These are phyloP conservation scores for Magnolia kwangsiensis DNA, from an alignment of 164 flowering plant genomes.

Conservation along the genomic window DNA sequence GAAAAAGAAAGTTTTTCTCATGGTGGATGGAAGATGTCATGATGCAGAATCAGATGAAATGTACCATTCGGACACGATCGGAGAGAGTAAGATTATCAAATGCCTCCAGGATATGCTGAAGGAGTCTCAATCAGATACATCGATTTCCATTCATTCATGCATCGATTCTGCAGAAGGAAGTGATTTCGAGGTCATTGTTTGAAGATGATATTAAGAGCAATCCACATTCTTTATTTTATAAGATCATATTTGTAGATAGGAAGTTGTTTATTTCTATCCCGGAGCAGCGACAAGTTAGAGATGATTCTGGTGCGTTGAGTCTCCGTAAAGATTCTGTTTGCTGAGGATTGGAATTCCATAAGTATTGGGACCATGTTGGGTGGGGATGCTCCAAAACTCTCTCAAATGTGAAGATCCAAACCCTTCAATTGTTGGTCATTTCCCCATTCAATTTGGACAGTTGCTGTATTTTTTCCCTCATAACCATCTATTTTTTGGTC, in stretches of 20 bases:
- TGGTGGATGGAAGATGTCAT: conserved; percentile 13
- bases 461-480: neutral
- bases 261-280: too few relatives aligned
- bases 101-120: conserved; percentile 46
- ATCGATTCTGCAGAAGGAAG: conserved; percentile 23
- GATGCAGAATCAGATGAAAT: conserved; percentile 11
- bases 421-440: neutral
- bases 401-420: neutral
- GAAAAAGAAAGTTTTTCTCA: conserved; percentile 1
- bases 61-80: neutral
- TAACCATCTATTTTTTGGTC: too few relatives aligned
- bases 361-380: neutral
- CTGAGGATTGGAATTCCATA: neutral
- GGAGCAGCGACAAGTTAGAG: too few relatives aligned
- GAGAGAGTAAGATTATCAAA: conserved; percentile 24
- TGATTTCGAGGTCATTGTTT: conserved; percentile 34
- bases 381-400: too few relatives aligned
- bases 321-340: neutral
- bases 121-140: conserved; percentile 43
- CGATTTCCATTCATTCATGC: conserved; percentile 27
- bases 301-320: too few relatives aligned
- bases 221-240: neutral
- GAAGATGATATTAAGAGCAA: neutral
- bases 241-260: too few relatives aligned
- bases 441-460: neutral